Evolutionary conservation across 1,284 basidiomycete genomes (phyloP), one percentile per base, ranked within the genome.

Genomic region (Pseudozyma hubeiensis): DNA sequence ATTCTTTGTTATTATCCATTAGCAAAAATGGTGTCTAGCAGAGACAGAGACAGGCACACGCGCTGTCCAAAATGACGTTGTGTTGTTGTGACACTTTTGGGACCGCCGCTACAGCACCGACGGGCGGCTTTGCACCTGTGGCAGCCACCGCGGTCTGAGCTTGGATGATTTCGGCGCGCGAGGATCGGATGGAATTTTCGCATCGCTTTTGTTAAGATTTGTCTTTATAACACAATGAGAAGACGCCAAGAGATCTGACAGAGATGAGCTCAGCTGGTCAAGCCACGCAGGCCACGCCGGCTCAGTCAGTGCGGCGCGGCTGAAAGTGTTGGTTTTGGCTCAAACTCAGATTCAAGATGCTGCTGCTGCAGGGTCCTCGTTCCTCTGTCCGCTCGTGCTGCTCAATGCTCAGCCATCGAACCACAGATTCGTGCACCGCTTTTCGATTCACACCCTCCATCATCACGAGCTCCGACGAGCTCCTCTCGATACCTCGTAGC

Each of bases 251-350:
- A 40, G 17, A 41, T 40, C 5, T 30, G 13, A 7, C 7, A 6
- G 39, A 11, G 50, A 52, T 57, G 46, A 58, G 56, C 56, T 58
- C 44, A 53, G 50, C 51, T 19, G 8, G 39, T 30, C 55, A 41
- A 40, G 47, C 24, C 29, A 49, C 54, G 13, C 19, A n/a, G 7
- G 24, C 33, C 6, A n/a, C 10, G 39, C 39, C 30, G 46, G 30
- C 45, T 34, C 29, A 47, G 34, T 34, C 33, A 35, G 46, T 24
- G 24, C 24, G 24, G 24, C 24, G 24, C 24, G 24, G 24, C 24
- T 13, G 7, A 52, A 52, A 52, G 50, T 52, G 50, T 50, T 29
- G 35, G 35, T 50, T 45, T 14, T 17, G 43, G 19, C 24, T 45
- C 19, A 30, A 45, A 3, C 13, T 11, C 7, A 10, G 13, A 45